These are phyloP conservation scores for Vanderwaltozyma tropicalis DNA, from an alignment of 805 yeast species.

Conservation along the genomic window DNA sequence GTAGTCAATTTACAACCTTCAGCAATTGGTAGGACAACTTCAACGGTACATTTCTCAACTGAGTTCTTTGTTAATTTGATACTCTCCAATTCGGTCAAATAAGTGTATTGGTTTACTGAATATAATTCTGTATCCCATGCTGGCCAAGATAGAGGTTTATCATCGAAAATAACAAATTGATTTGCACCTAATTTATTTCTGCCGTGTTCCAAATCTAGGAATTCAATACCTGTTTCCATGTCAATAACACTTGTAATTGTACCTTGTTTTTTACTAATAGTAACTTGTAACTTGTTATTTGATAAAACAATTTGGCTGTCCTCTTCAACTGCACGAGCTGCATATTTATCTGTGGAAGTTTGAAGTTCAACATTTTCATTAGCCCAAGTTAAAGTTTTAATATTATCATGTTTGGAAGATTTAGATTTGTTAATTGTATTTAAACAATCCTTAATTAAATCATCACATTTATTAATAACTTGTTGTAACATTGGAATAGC, in stretches of 20 bases:
- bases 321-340: conserved; percentile 12
- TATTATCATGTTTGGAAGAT: conserved; percentile 1
- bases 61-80: conserved; percentile 31
- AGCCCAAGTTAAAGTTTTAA: conserved; percentile 60
- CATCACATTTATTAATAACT: conserved; percentile 43
- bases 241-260: conserved; percentile 57
- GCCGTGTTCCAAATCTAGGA: conserved; percentile 48
- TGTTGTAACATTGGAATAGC: conserved; percentile 67
- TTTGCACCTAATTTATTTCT: conserved; percentile 59
- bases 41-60: conserved; percentile 52
- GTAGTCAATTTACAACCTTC: conserved; percentile 50
- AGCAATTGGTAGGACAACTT: conserved; percentile 52
- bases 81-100: conserved; percentile 30
- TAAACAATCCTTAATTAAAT: conserved; percentile 43
- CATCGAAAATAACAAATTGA: conserved; percentile 74
- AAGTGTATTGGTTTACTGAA: conserved; percentile 61
- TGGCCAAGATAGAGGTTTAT: conserved; percentile 81
- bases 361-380: conserved; percentile 25
- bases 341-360: conserved; percentile 13
- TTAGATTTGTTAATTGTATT: conserved; percentile 25
- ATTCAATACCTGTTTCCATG: conserved; percentile 46
- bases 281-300: conserved; percentile 53
- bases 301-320: conserved; percentile 40
- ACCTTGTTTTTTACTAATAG: conserved; percentile 45
- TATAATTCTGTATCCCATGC: conserved; percentile 98